Base-by-base conservation (phyloP, 805 yeast genomes). In the Nakazawaea ishiwadae region DNA sequence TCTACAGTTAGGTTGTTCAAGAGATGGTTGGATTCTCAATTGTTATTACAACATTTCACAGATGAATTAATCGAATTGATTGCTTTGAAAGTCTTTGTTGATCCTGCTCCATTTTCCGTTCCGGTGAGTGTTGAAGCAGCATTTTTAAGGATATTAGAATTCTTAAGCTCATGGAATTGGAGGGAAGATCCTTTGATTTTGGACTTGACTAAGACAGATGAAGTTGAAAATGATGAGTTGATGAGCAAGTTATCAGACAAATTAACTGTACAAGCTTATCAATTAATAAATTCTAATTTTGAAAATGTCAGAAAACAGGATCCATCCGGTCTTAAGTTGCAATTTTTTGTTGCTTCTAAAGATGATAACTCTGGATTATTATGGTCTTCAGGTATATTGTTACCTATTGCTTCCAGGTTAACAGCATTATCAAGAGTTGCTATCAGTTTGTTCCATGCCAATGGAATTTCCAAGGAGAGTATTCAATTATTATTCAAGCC, bases 141-240 rank as follows among this genome's bases (percentile, higher is more conserved):
- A 5, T 88, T 93, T 56, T 65, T 86, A 44, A 80, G 93, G 45
- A 73, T 81, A 10, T 58, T 93, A 29, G 67, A 75, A 35, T 85
- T 83, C 52, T 59, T 93, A 34, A 73, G 95, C 19, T 63, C 63
- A 32, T 93, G 99, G 99, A 89, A 93, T 59, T 93, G 99, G 99
- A 83, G 77, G 52, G 95, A 85, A 48, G 88, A 83, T 35, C 84
- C 96, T 1, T 63, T 93, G 46, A 75, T 90, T 40, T 63, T 93
- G 46, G 97, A 93, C 54, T 63, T 87, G 50, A 79, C 82, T 11
- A 79, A 70, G 44, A 75, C 75, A 46, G 60, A 55, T 31, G 53
- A 37, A 48, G 59, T 62, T 41, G 63, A 66, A 6, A 68, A 62
- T 18, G 64, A 58, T 27, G 43, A 51, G 2, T 46, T 56, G 29